Percentiles rank a stretch among this genome's conserved stretches.
Conservation (phyloP, 164 flowering plant genomes). For the Magnolia sinica region DNA sequence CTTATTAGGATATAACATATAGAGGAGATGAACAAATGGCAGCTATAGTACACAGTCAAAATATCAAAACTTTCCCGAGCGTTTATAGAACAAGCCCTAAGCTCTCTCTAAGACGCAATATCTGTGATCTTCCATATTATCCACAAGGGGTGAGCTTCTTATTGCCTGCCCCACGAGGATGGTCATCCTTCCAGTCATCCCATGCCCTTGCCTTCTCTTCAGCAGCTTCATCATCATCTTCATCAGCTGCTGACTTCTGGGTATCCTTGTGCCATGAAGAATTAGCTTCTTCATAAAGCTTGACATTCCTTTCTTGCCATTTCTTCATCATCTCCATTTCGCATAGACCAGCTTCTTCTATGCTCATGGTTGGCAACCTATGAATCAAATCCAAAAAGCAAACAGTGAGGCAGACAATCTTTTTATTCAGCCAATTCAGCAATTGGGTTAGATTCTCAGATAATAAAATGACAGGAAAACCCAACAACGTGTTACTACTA, state of each 20-base stretch:
- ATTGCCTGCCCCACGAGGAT: slow-evolving; percentile 98
- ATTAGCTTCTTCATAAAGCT: slow-evolving; percentile 79
- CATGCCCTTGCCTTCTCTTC: slow-evolving; percentile 83
- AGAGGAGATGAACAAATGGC: background rate
- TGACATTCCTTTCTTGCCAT: slow-evolving; percentile 77
- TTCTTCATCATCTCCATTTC: slow-evolving; percentile 97
- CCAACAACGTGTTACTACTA: too few species aligned
- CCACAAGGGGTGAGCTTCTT: slow-evolving; percentile 98
- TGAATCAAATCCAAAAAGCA: background rate
- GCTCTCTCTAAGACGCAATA: background rate
- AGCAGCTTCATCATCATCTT: slow-evolving; percentile 74
- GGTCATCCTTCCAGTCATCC: slow-evolving; percentile 99
- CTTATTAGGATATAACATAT: too few species aligned
- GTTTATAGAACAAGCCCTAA: background rate
- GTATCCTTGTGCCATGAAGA: slow-evolving; percentile 84
- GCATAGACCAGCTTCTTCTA: slow-evolving; percentile 88
- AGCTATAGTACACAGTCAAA: background rate
- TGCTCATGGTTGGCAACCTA: slow-evolving; percentile 98
- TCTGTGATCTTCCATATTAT: slow-evolving; percentile 20
- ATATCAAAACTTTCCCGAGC: too few species aligned
- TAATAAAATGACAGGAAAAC: too few species aligned
- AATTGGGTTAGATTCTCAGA: too few species aligned
- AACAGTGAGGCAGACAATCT: too few species aligned
- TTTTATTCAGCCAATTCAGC: background rate
- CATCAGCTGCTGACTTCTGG: slow-evolving; percentile 34